phyloP scores from a whole-genome alignment of 768 basidiomycete genomes.

The Pleurotus giganteus region DNA sequence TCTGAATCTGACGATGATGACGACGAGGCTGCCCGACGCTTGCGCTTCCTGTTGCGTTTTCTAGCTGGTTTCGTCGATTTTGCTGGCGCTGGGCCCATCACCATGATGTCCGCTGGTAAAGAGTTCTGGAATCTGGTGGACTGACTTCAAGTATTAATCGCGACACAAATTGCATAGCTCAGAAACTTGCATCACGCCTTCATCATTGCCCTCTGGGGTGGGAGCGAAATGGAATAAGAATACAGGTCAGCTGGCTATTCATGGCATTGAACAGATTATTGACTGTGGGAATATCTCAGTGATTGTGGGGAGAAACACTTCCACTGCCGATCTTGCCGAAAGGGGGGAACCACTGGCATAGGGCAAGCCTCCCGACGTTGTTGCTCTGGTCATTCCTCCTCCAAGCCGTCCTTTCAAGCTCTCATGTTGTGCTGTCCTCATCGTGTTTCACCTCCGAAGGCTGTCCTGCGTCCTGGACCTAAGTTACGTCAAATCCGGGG shows the following conservation, averaged over 20 bases:
- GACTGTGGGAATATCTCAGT: slow-evolving; percentile 7
- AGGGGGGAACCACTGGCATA: not conserved
- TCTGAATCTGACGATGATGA: slow-evolving; percentile 43
- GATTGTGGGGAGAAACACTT: slow-evolving; percentile 14
- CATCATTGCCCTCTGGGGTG: no score
- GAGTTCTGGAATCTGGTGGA: no score
- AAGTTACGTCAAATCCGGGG: not conserved
- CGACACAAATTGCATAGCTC: no score
- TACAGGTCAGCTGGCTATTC: not conserved
- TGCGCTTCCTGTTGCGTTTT: slow-evolving; percentile 53
- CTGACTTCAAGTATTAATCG: no score
- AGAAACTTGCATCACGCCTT: no score
- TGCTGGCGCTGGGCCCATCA: slow-evolving; percentile 27
- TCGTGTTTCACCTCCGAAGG: no score
- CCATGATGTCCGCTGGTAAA: slow-evolving; percentile 17
- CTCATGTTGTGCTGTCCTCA: no score
- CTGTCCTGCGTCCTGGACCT: no score
- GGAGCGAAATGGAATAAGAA: slow-evolving; percentile 18
- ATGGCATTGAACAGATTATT: slow-evolving; percentile 8
- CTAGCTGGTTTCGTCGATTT: slow-evolving; percentile 30
- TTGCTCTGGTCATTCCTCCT: not conserved
- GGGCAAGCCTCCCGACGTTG: not conserved
- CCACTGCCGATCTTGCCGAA: slow-evolving; percentile 17
- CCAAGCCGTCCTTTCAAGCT: no score
- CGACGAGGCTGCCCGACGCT: slow-evolving; percentile 45